Evolutionary conservation across 495 filamentous ascomycete genomes (phyloP), one percentile per base, ranked within the genome.

Genomic region (Corynascus novoguineensis): DNA sequence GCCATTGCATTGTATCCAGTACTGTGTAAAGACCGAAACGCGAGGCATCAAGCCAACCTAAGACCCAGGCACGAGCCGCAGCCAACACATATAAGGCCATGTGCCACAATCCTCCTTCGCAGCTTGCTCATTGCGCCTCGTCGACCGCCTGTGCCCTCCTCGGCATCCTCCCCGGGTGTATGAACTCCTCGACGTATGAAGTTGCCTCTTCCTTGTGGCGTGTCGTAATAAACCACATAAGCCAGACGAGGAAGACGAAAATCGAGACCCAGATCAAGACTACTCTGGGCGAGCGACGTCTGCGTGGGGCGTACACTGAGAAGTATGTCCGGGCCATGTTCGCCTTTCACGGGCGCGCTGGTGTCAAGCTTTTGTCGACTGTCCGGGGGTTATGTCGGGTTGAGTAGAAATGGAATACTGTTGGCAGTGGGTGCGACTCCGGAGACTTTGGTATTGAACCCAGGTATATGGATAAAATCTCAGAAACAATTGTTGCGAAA

Each of bases 281-380:
- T 4, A 73, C 61, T 38, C 57, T 62, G 31, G 58, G 48, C 5
- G 71, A 72, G 19, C 68, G 70, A 19, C 56, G 59, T 19, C 57
- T 63, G 15, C 66, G 62, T 7, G 67, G 70, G 50, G 58, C 61
- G 65, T 72, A 74, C 19, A 67, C 65, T 24, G 67, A 72, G 59
- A 61, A 60, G 45, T 60, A 50, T 22, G 42, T 37, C 14, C 31
- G 10, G 44, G 47, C 17, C 53, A 57, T 57, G 45, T 37, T 55
- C 19, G 1, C 0, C 28, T 2, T 46, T 1, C 25, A n/a, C n/a
- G n/a, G 31, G 38, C n/a, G 5, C 10, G 45, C 6, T 31, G 17
- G 17, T 22, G 28, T 19, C 24, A 9, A 25, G 45, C 14, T 34
- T 6, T 46, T n/a, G 34, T 44, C 32, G 25, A 15, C 14, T 9